Evolutionary conservation across 2,329 filamentous ascomycete genomes (phyloP).

Genomic region (Xylaria sp.): DNA sequence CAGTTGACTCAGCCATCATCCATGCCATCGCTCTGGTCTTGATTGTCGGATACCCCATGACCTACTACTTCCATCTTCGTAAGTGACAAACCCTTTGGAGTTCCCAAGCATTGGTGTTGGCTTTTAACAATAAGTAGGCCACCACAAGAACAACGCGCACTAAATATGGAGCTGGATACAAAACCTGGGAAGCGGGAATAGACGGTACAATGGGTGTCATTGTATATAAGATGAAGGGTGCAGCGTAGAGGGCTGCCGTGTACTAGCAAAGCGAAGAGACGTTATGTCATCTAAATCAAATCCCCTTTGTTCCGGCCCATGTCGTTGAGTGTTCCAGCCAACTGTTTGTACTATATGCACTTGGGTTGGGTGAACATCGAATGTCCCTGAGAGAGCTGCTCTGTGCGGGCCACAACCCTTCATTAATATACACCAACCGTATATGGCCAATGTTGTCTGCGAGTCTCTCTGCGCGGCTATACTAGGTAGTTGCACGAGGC

Average conservation of each 20-base stretch:
- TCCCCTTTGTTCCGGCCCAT: conserved; percentile 25
- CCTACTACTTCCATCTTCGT: conserved; percentile 99
- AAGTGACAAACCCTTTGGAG: conserved; percentile 51
- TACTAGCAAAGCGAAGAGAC: conserved; percentile 38
- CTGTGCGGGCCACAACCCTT: too few species aligned
- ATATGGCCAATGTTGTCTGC: too few species aligned
- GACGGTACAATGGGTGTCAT: conserved; percentile 25
- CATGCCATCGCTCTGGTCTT: conserved; percentile 83
- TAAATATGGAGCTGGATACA: conserved; percentile 54
- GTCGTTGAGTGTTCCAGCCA: too few species aligned
- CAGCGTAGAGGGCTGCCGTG: conserved; percentile 32
- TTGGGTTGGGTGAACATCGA: background rate
- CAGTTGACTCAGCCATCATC: conserved; percentile 70
- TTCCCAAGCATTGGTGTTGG: background rate
- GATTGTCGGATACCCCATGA: conserved; percentile 88
- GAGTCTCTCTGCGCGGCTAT: too few species aligned
- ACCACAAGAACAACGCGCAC: conserved; percentile 99
- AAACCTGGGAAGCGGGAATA: conserved; percentile 15
- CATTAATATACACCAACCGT: too few species aligned
- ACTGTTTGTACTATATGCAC: too few species aligned
- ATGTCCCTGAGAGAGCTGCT: too few species aligned
- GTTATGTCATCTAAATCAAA: conserved; percentile 20
- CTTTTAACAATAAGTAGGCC: conserved; percentile 63
- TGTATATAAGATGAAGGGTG: conserved; percentile 41
- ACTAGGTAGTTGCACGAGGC: too few species aligned